These are phyloP conservation scores for Suillus americanus DNA, from an alignment of 768 basidiomycete genomes.

Conservation along the genomic window DNA sequence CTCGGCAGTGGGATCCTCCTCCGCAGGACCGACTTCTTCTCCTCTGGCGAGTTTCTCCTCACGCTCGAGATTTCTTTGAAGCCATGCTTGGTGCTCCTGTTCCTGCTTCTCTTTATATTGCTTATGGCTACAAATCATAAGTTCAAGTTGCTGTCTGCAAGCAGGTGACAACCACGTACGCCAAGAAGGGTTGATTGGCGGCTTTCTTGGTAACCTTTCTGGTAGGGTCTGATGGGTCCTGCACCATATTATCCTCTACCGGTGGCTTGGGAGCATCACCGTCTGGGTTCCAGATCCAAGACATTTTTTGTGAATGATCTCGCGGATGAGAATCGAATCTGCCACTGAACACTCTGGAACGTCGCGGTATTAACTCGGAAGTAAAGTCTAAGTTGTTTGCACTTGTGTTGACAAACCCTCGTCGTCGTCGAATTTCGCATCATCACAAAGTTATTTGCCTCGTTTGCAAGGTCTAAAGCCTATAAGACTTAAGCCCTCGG, in stretches of 20 bases:
- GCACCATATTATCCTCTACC: constrained; percentile 47
- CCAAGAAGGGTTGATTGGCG: constrained; percentile 84
- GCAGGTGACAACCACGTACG: constrained; percentile 46
- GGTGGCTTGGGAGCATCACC: constrained; percentile 37
- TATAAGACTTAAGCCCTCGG: neutral
- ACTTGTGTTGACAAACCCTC: neutral
- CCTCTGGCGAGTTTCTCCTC: constrained; percentile 73
- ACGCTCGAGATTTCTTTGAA: constrained; percentile 67
- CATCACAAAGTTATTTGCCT: neutral
- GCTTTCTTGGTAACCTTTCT: constrained; percentile 78
- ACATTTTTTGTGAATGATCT: constrained; percentile 43
- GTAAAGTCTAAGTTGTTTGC: neutral
- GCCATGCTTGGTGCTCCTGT: constrained; percentile 61
- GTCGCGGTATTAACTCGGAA: neutral
- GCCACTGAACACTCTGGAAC: neutral
- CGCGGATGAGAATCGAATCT: constrained; percentile 1
- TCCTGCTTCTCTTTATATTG: constrained; percentile 65
- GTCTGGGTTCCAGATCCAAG: constrained; percentile 58
- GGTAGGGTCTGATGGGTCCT: constrained; percentile 62
- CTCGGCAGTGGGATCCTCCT: constrained; percentile 70
- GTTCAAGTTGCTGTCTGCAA: neutral
- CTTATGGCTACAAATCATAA: constrained; percentile 48
- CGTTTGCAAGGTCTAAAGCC: neutral
- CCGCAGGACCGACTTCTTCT: constrained; percentile 70
- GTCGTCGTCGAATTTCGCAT: neutral